These are phyloP conservation scores for Malbranchea zuffiana DNA, from an alignment of 2,329 filamentous ascomycete genomes.

Conservation along the genomic window DNA sequence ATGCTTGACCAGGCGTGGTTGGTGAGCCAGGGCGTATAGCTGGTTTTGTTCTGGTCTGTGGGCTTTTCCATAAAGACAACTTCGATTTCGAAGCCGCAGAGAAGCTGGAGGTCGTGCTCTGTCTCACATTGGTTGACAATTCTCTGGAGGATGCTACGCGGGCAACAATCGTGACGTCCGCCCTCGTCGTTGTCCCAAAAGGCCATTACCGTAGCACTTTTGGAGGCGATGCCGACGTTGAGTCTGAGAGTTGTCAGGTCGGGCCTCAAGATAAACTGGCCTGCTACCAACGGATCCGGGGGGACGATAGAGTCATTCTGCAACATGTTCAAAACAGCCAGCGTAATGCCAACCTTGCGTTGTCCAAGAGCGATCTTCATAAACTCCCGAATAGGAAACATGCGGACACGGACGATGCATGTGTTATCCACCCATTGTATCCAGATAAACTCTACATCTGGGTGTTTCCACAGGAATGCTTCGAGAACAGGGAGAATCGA, in stretches of 20 bases:
- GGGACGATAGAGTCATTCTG: constrained; percentile 52
- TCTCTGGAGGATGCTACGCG: constrained; percentile 51
- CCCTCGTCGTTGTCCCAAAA: constrained; percentile 53
- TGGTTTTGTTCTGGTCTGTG: constrained; percentile 20
- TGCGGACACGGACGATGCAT: constrained; percentile 53
- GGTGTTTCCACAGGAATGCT: constrained; percentile 20
- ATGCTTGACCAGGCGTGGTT: constrained; percentile 63
- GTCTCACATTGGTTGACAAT: constrained; percentile 43
- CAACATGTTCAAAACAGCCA: constrained; percentile 54
- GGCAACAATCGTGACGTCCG: constrained; percentile 47
- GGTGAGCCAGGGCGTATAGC: constrained; percentile 42
- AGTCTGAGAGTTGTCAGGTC: constrained; percentile 52
- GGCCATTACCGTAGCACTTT: constrained; percentile 55
- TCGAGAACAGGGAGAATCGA: neutral
- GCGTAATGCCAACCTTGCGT: constrained; percentile 50
- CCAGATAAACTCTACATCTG: constrained; percentile 54
- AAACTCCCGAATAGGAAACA: constrained; percentile 54
- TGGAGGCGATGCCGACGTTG: constrained; percentile 43
- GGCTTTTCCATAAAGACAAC: constrained; percentile 55
- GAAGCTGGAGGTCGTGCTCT: constrained; percentile 46
- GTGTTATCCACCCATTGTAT: constrained; percentile 72
- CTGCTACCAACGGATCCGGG: constrained; percentile 45
- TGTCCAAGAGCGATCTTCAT: constrained; percentile 37
- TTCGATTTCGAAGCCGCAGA: constrained; percentile 73
- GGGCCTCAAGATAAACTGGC: constrained; percentile 56